A percentile compares a stretch with the other conserved stretches of the same genome.
Conservation (phyloP, 306 rosid genomes). For the Morella rubra region DNA sequence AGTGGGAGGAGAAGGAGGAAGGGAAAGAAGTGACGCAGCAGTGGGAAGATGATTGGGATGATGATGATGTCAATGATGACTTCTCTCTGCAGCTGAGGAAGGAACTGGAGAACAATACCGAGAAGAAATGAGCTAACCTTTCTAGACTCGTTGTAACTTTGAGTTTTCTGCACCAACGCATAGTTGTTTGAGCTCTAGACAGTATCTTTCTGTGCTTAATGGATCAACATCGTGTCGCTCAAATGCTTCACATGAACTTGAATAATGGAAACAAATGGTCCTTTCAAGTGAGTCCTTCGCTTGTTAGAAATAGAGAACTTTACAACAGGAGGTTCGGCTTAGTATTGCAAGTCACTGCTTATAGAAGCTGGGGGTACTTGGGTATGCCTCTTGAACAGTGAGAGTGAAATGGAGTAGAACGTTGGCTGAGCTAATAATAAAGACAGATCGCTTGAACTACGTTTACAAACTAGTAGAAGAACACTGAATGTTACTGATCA, state of each 20-base stretch:
- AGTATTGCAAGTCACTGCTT: too few species aligned
- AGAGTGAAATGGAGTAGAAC: too few species aligned
- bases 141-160: neutral
- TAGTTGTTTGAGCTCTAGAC: neutral
- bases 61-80: conserved; percentile 61
- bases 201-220: neutral
- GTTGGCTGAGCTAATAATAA: too few species aligned
- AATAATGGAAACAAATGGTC: too few species aligned
- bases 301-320: too few species aligned
- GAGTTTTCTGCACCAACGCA: neutral
- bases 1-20: conserved; percentile 29
- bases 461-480: too few species aligned
- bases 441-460: too few species aligned
- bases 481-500: too few species aligned
- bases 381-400: too few species aligned
- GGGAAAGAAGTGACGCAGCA: conserved; percentile 55
- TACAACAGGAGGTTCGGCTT: too few species aligned
- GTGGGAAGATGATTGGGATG: conserved; percentile 80
- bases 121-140: conserved; percentile 33
- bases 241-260: neutral
- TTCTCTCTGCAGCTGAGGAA: conserved; percentile 37
- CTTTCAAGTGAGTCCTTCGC: too few species aligned
- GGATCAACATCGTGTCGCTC: neutral
- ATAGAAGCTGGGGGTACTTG: too few species aligned
- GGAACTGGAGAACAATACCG: conserved; percentile 8